Evolutionary conservation across 2,329 filamentous ascomycete genomes (phyloP).

Genomic region (Colletotrichum noveboracense): DNA sequence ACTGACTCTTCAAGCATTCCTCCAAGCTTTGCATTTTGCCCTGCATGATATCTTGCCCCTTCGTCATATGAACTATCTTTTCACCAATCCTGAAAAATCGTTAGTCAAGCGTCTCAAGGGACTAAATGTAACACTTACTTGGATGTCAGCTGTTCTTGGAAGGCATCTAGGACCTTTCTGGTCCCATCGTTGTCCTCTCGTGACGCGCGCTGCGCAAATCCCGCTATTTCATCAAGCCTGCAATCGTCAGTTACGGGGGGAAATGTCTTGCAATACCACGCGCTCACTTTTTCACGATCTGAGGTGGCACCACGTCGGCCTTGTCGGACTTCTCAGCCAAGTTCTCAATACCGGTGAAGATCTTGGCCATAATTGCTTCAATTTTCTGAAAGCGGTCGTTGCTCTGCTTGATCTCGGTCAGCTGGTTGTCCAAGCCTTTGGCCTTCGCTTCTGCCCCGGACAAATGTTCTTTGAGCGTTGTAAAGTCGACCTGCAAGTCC

Average conservation of each 20-base stretch:
- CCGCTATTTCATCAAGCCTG: slow-evolving; percentile 1
- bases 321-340: not conserved
- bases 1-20: not conserved
- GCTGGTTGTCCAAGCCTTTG: not conserved
- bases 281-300: not conserved
- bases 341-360: not conserved
- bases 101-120: not conserved
- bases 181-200: not conserved
- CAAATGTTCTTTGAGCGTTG: not conserved
- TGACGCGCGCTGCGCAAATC: not conserved
- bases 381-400: not conserved
- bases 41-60: not conserved
- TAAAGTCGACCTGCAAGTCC: not conserved
- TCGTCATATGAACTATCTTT: not conserved
- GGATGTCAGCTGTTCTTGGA: not conserved
- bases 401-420: not conserved
- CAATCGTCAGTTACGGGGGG: not conserved
- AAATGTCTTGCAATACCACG: not conserved
- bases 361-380: not conserved
- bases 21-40: not conserved
- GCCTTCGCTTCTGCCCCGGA: not conserved
- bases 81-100: not conserved
- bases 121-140: not conserved
- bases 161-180: not conserved
- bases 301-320: not conserved